Evolutionary conservation across 306 rosid species (phyloP).

Genomic region (Canavalia ensiformis): DNA sequence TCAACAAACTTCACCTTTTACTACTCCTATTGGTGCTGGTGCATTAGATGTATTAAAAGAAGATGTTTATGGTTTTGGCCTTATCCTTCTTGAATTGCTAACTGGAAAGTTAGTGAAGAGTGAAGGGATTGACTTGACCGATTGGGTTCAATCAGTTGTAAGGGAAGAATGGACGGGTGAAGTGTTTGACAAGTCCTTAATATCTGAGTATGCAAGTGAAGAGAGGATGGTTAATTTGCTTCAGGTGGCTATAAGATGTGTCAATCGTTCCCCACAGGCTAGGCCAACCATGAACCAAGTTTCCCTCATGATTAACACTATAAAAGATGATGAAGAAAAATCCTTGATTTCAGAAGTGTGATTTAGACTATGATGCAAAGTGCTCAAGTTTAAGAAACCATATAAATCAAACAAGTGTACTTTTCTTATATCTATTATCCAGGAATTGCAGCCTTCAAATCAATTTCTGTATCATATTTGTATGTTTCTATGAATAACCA

Average conservation of each 20-base stretch:
- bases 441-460: constrained; percentile 4
- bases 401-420: not conserved
- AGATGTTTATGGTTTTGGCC: constrained; percentile 79
- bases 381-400: not conserved
- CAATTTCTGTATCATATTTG: constrained; percentile 25
- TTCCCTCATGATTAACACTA: constrained; percentile 66
- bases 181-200: constrained; percentile 71
- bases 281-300: constrained; percentile 85
- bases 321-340: constrained; percentile 84
- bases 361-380: not conserved
- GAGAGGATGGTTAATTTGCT: constrained; percentile 87
- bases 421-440: not conserved
- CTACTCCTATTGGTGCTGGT: constrained; percentile 29
- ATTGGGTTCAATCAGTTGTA: constrained; percentile 86
- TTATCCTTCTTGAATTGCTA: constrained; percentile 85
- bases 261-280: constrained; percentile 57
- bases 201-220: constrained; percentile 76
- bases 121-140: constrained; percentile 70
- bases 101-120: constrained; percentile 75
- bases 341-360: constrained; percentile 58
- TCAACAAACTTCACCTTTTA: constrained; percentile 38
- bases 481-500: constrained; percentile 22
- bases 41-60: constrained; percentile 48
- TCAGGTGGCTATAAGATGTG: constrained; percentile 83
- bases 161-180: constrained; percentile 94